These are phyloP conservation scores for Nicotiana knightiana DNA, from an alignment of 257 asterid species.

Conservation along the genomic window DNA sequence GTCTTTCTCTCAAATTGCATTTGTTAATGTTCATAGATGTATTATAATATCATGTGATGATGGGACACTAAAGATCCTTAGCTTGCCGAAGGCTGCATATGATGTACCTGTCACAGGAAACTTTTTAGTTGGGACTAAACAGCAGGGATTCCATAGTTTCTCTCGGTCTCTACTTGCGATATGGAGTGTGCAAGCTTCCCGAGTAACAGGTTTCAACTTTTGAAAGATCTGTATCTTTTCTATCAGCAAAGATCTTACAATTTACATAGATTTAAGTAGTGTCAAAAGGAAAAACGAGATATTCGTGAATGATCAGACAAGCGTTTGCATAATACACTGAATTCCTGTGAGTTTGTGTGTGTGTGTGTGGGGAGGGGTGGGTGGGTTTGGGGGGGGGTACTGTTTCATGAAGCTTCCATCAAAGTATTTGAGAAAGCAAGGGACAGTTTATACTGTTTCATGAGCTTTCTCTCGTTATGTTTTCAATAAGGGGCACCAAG, in stretches of 20 bases:
- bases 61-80: constrained; percentile 66
- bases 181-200: constrained; percentile 79
- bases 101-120: constrained; percentile 61
- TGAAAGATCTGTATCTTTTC: neutral
- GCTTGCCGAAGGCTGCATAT: constrained; percentile 51
- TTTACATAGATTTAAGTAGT: neutral
- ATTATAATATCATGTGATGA: constrained; percentile 63
- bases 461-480: neutral
- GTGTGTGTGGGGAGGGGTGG: neutral
- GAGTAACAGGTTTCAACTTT: constrained; percentile 48
- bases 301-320: neutral
- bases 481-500: neutral
- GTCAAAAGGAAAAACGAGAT: neutral
- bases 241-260: neutral
- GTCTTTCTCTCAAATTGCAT: constrained; percentile 15
- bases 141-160: constrained; percentile 51
- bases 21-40: constrained; percentile 44
- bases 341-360: neutral
- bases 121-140: constrained; percentile 32
- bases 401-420: neutral
- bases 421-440: neutral
- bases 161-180: constrained; percentile 59
- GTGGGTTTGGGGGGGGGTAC: neutral
- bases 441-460: neutral
- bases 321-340: neutral